phyloP scores from a whole-genome alignment of 2,329 filamentous ascomycete species.

The Aureobasidium sp. region DNA sequence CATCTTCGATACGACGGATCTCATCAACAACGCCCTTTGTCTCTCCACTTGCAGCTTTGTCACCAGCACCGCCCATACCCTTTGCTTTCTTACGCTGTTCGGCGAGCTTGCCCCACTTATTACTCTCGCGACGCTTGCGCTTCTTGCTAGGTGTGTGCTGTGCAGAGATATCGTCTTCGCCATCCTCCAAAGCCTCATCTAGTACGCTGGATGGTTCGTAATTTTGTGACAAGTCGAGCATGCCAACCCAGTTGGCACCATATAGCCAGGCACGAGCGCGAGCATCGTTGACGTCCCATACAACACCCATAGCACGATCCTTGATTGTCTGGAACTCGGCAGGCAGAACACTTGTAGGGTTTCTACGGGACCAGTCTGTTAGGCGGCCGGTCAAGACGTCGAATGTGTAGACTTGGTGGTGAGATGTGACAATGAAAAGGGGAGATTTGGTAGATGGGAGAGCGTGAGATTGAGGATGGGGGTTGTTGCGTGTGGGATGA shows the following conservation, averaged over 20 bases:
- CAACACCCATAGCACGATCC: conserved; percentile 72
- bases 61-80: conserved; percentile 50
- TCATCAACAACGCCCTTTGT: conserved; percentile 27
- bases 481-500: conserved; percentile 44
- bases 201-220: conserved; percentile 35
- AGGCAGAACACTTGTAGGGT: conserved; percentile 69
- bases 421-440: conserved; percentile 55
- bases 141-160: conserved; percentile 26
- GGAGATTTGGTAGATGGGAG: conserved; percentile 47
- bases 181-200: not conserved
- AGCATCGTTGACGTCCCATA: conserved; percentile 62
- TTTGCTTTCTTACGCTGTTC: conserved; percentile 35
- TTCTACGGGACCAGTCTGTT: conserved; percentile 78
- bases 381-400: conserved; percentile 69
- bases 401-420: conserved; percentile 68
- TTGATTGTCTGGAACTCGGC: conserved; percentile 64
- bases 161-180: conserved; percentile 12
- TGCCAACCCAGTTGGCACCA: conserved; percentile 77
- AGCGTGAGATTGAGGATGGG: conserved; percentile 50
- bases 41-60: conserved; percentile 36
- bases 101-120: conserved; percentile 19
- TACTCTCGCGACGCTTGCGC: conserved; percentile 32
- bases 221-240: conserved; percentile 78
- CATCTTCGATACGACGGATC: conserved; percentile 24
- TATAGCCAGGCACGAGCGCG: conserved; percentile 77